Percentiles rank a stretch among this genome's conserved stretches.
These are phyloP conservation scores for Xylaria sp. DNA, from an alignment of 2,329 filamentous ascomycete species.

Conservation along the genomic window DNA sequence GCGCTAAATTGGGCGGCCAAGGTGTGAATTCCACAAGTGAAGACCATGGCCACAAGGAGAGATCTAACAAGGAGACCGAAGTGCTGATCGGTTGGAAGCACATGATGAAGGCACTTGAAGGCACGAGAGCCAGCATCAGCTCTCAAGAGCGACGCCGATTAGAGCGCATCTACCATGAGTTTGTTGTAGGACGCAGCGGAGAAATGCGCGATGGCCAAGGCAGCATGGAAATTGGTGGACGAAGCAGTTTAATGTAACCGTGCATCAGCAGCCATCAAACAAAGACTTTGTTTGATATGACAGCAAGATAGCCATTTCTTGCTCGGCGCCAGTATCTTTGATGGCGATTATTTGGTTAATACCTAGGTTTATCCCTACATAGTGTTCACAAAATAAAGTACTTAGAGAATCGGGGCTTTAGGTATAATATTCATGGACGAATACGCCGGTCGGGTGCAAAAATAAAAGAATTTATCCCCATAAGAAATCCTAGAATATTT, in stretches of 20 bases:
- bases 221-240: conserved; percentile 88
- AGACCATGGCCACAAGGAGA: conserved; percentile 49
- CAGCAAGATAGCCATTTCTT: background rate
- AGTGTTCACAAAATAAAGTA: background rate
- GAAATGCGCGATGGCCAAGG: conserved; percentile 96
- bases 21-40: conserved; percentile 43
- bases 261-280: background rate
- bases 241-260: conserved; percentile 90
- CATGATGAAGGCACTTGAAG: conserved; percentile 78
- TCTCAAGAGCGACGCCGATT: conserved; percentile 79
- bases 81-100: conserved; percentile 89
- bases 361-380: background rate
- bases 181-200: conserved; percentile 90
- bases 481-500: background rate
- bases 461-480: background rate
- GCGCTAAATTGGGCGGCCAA: conserved; percentile 64
- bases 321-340: background rate
- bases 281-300: background rate
- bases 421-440: background rate
- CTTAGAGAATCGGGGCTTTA: background rate
- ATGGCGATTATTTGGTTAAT: background rate
- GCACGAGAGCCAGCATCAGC: conserved; percentile 85
- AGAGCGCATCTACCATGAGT: conserved; percentile 87
- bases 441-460: too few relatives aligned
- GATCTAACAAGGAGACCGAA: conserved; percentile 65